These are phyloP conservation scores for Forsythia viridissima DNA, from an alignment of 257 asterid genomes.

Conservation along the genomic window DNA sequence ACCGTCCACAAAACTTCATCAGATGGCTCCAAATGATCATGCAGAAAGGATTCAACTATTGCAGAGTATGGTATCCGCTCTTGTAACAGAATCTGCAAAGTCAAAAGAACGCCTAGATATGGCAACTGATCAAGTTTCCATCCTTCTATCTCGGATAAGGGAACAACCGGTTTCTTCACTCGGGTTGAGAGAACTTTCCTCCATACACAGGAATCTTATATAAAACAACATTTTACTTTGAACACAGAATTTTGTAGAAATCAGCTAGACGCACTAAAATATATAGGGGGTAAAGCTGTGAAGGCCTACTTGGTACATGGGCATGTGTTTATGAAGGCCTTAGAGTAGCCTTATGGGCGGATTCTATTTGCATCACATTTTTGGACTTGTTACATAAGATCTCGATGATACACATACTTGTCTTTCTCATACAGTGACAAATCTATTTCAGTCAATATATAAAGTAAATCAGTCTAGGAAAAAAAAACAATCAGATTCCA, in stretches of 20 bases:
- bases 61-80: constrained; percentile 77
- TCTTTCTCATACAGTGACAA: neutral
- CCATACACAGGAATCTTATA: constrained; percentile 43
- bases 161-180: constrained; percentile 67
- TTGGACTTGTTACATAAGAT: neutral
- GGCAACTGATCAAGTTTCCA: constrained; percentile 72
- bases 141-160: constrained; percentile 64
- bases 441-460: neutral
- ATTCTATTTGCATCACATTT: constrained; percentile 6
- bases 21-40: constrained; percentile 48
- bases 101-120: constrained; percentile 76
- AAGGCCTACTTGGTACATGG: constrained; percentile 4
- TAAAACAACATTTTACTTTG: neutral
- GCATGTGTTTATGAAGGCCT: constrained; percentile 3
- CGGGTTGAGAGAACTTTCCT: constrained; percentile 49
- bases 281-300: neutral
- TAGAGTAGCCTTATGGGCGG: constrained; percentile 1
- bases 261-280: neutral
- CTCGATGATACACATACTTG: neutral
- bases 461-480: neutral
- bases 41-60: constrained; percentile 67
- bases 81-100: constrained; percentile 72
- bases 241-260: constrained; percentile 22
- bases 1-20: constrained; percentile 42
- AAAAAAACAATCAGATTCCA: too few relatives aligned